phyloP scores from a whole-genome alignment of 2,329 filamentous ascomycete species.

The Aureobasidium sp. region DNA sequence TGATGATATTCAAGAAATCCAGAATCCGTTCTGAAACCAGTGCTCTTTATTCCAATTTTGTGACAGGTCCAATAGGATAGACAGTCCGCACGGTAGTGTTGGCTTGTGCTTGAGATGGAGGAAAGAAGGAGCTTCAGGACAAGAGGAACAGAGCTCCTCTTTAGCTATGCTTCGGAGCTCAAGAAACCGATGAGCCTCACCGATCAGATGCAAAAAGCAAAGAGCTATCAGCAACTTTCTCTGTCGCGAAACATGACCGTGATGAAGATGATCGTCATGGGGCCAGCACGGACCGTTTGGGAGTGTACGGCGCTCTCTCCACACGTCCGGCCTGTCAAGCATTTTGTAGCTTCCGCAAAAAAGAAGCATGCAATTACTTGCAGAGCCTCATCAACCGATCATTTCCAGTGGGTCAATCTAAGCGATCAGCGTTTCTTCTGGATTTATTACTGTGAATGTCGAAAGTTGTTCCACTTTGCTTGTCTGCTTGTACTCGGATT shows the following conservation, averaged over 20 bases:
- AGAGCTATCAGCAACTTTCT: neutral
- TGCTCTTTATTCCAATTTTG: neutral
- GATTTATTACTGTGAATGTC: neutral
- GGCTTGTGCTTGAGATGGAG: neutral
- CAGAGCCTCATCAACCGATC: neutral
- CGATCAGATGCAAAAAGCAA: slow-evolving; percentile 3
- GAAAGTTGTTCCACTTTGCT: neutral
- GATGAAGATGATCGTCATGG: slow-evolving; percentile 9
- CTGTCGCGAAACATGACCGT: neutral
- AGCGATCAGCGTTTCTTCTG: neutral
- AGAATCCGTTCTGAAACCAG: slow-evolving; percentile 4
- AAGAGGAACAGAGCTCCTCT: neutral
- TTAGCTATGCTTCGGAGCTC: neutral
- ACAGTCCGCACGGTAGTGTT: neutral
- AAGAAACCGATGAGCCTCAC: neutral
- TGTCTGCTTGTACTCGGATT: neutral
- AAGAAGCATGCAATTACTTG: neutral
- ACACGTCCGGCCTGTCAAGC: neutral
- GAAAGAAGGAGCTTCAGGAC: neutral
- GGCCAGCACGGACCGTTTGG: neutral
- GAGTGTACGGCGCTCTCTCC: neutral
- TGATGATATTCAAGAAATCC: slow-evolving; percentile 2
- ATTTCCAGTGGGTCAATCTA: slow-evolving; percentile 1
- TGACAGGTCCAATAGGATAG: neutral
- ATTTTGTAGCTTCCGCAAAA: neutral